phyloP scores from a whole-genome alignment of 768 basidiomycete genomes.

The Inosperma sp. region DNA sequence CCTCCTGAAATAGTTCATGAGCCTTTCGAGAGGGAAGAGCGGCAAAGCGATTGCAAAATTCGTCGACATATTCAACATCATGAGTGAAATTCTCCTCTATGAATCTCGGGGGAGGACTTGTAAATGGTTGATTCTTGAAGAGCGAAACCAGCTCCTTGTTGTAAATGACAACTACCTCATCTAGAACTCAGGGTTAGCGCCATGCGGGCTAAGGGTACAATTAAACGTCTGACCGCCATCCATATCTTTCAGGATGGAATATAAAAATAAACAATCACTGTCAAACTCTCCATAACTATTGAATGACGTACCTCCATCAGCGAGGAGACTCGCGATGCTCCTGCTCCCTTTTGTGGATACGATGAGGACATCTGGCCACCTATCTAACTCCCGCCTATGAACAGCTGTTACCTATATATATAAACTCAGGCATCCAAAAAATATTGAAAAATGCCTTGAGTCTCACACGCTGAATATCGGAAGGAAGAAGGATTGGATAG shows the following conservation, averaged over 20 bases:
- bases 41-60: slow-evolving; percentile 36
- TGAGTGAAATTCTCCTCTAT: slow-evolving; percentile 45
- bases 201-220: neutral
- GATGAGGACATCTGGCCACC: slow-evolving; percentile 57
- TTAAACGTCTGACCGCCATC: slow-evolving; percentile 57
- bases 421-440: neutral
- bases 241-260: slow-evolving; percentile 43
- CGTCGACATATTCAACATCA: slow-evolving; percentile 44
- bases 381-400: slow-evolving; percentile 40
- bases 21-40: slow-evolving; percentile 22
- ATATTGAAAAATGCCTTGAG: neutral
- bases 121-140: slow-evolving; percentile 46
- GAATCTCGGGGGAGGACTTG: slow-evolving; percentile 38
- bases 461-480: slow-evolving; percentile 66
- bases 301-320: slow-evolving; percentile 63
- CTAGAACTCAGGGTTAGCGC: slow-evolving; percentile 29
- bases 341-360: slow-evolving; percentile 50
- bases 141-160: slow-evolving; percentile 39
- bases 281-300: neutral
- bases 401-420: slow-evolving; percentile 54
- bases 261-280: slow-evolving; percentile 3
- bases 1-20: slow-evolving; percentile 39
- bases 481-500: slow-evolving; percentile 68
- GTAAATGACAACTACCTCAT: slow-evolving; percentile 50
- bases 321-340: slow-evolving; percentile 60